phyloP scores from a whole-genome alignment of 2,329 filamentous ascomycete genomes.

The Fusarium ambrosium region DNA sequence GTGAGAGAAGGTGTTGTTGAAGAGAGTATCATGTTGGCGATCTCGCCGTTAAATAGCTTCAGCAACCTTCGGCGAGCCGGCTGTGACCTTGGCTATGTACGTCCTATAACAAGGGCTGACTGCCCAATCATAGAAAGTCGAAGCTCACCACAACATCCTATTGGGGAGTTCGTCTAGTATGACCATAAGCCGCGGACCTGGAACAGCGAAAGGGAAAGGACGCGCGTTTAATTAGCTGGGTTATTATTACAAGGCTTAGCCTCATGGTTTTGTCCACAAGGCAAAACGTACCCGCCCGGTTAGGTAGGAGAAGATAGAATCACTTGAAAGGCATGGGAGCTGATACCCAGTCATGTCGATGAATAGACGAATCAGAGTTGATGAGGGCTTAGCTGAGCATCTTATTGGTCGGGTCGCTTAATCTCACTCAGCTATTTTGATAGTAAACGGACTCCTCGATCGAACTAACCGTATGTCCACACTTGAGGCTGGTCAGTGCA shows the following conservation, averaged over 20 bases:
- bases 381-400: neutral
- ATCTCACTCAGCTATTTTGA: neutral
- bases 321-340: neutral
- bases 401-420: neutral
- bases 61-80: neutral
- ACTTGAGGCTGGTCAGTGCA: too few relatives aligned
- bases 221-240: neutral
- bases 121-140: neutral
- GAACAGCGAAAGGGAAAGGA: neutral
- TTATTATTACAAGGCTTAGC: neutral
- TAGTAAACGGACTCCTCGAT: neutral
- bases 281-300: neutral
- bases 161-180: neutral
- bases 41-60: neutral
- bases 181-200: neutral
- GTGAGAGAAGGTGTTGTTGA: neutral
- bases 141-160: neutral
- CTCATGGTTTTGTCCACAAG: neutral
- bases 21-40: neutral
- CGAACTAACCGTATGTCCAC: too few relatives aligned
- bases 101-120: accelerated
- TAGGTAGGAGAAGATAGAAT: neutral
- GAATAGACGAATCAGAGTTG: neutral
- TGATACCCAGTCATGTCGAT: neutral
- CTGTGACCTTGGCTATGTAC: neutral